A percentile compares a stretch with the other conserved stretches of the same genome.
Conservation (phyloP, 148 eudicot genomes). For the Rhododendron mucronatum region DNA sequence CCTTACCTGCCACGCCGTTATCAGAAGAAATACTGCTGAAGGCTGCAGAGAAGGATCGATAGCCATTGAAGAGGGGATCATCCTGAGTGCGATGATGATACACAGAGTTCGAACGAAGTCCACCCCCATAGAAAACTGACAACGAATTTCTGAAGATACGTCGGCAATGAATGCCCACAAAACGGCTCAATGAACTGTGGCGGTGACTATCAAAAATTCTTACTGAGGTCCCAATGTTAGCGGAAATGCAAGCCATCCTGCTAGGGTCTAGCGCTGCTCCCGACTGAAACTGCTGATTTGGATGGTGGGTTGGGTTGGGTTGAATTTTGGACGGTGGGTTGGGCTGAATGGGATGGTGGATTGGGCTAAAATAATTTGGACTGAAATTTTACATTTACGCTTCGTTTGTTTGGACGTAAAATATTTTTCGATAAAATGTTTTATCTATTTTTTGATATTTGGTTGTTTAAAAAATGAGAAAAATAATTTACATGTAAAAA, state of each 20-base stretch:
- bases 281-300: too few relatives aligned
- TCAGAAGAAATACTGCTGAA: conserved; percentile 16
- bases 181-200: not conserved
- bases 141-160: conserved; percentile 3
- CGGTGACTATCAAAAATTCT: not conserved
- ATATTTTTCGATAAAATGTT: too few relatives aligned
- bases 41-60: conserved; percentile 10
- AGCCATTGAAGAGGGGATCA: not conserved
- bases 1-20: conserved; percentile 16
- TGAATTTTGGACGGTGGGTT: too few relatives aligned
- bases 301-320: too few relatives aligned
- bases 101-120: not conserved
- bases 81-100: not conserved
- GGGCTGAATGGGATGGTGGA: too few relatives aligned
- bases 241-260: conserved; percentile 28
- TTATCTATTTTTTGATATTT: too few relatives aligned
- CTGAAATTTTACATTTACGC: too few relatives aligned
- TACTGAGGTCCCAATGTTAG: conserved; percentile 17
- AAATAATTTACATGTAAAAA: too few relatives aligned
- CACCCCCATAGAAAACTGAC: not conserved
- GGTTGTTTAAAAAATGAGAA: too few relatives aligned
- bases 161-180: not conserved
- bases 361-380: too few relatives aligned
- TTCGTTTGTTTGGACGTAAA: too few relatives aligned
- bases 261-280: too few relatives aligned